A percentile compares a stretch with the other conserved stretches of the same genome.
These are phyloP conservation scores for Blastomyces gilchristii DNA, from an alignment of 2,329 filamentous ascomycete genomes.

Conservation along the genomic window DNA sequence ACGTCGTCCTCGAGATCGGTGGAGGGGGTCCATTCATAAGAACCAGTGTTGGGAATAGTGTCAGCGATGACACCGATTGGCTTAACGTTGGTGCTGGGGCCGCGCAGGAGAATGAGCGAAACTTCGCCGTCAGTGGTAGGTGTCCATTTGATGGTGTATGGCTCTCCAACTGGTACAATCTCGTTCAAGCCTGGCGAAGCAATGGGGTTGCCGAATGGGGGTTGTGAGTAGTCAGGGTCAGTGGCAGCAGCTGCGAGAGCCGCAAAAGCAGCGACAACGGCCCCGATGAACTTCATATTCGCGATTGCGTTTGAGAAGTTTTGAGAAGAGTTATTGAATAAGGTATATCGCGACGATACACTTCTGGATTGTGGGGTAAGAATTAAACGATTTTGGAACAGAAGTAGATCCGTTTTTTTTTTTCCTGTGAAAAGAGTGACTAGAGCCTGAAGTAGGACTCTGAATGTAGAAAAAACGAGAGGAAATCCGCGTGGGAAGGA, in stretches of 20 bases:
- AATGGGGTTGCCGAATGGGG: conserved; percentile 46
- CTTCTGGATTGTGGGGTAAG: conserved; percentile 6
- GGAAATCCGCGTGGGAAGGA: conserved; percentile 11
- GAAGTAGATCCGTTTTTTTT: conserved; percentile 2
- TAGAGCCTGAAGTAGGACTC: conserved; percentile 15
- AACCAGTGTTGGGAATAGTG: conserved; percentile 46
- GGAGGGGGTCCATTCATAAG: conserved; percentile 46
- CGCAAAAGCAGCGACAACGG: conserved; percentile 30
- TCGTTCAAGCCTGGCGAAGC: conserved; percentile 41
- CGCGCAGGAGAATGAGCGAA: conserved; percentile 51
- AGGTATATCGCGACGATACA: background rate
- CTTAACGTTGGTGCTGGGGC: conserved; percentile 46
- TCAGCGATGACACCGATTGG: conserved; percentile 44
- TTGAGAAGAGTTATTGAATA: background rate
- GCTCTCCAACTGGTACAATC: conserved; percentile 45
- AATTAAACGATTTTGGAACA: conserved; percentile 18
- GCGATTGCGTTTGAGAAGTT: conserved; percentile 5
- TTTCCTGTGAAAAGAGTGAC: conserved; percentile 18
- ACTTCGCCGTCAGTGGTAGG: conserved; percentile 33
- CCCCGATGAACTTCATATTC: conserved; percentile 33
- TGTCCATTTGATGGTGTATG: conserved; percentile 51
- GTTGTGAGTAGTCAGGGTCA: conserved; percentile 27
- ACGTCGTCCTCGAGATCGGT: conserved; percentile 39
- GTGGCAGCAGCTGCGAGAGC: conserved; percentile 32
- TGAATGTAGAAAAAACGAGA: conserved; percentile 8